Evolutionary conservation across 169 alveolate genomes (phyloP), one percentile per base, ranked within the genome.

Genomic region (Plasmodium adleri): DNA sequence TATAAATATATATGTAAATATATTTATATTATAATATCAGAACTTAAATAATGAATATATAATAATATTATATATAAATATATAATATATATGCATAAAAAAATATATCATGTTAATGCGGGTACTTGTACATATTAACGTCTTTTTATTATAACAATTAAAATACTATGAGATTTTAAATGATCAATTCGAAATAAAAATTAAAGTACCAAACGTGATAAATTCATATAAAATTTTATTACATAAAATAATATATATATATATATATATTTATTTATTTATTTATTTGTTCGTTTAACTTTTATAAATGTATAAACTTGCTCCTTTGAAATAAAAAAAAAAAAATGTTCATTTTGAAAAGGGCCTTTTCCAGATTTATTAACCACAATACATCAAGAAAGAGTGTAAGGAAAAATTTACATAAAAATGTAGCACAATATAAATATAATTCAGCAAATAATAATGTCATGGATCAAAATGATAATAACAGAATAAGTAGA

Each of bases 291-390:
- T 28, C 39, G 3, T 28, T 28, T 28, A 28, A 28, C 4, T 28
- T 28, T 28, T 28, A 28, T 28, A 28, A 28, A 28, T 28, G 43
- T 28, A 28, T 28, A 28, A 28, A 28, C 6, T 28, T 28, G 43
- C 3, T 28, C 43, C 43, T 3, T 28, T 28, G 43, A 28, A 28
- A 28, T 28, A 2, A 28, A 1, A 49, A 76, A 49, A 76, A 62
- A 17, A 80, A 80, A 67, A 80, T 80, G 90, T 59, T 67, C 20
- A 12, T 80, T 67, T 64, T 80, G 59, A 80, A 60, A 50, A 80
- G 90, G 72, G 17, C 66, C 66, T 80, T 80, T 67, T 80, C 90
- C 22, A 80, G 90, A 80, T 80, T 80, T 80, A 80, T 80, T 52
- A 80, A 80, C 68, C 63, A 76, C 73, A 80, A 80, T 80, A 80